Conservation (phyloP, 257 asterid species). For the Linaria vulgaris region DNA sequence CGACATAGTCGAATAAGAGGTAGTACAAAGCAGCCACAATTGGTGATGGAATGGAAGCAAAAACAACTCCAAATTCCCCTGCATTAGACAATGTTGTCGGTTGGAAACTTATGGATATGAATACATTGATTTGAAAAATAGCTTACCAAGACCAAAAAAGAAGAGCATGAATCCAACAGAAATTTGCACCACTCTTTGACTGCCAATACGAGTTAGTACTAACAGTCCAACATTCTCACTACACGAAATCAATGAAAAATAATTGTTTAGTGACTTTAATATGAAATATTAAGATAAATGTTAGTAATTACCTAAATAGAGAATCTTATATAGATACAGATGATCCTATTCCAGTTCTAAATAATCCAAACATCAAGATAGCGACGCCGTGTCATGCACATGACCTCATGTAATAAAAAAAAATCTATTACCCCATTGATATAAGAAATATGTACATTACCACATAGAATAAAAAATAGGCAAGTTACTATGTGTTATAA, state of each 20-base stretch:
- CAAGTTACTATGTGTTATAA: too few species aligned
- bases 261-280: neutral
- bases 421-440: too few species aligned
- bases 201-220: constrained; percentile 91
- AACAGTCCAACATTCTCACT: constrained; percentile 92
- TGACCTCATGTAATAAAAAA: too few species aligned
- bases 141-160: constrained; percentile 81
- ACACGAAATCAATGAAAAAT: constrained; percentile 21
- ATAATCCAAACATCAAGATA: constrained; percentile 69
- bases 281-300: neutral
- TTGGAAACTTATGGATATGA: neutral
- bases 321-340: constrained; percentile 82
- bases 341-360: constrained; percentile 82
- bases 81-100: constrained; percentile 10
- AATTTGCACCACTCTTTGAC: constrained; percentile 90
- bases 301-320: neutral
- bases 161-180: constrained; percentile 96
- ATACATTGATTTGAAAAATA: neutral
- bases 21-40: constrained; percentile 86
- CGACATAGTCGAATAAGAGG: constrained; percentile 87
- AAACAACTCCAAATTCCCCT: constrained; percentile 95
- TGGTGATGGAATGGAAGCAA: constrained; percentile 94
- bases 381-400: constrained; percentile 67
- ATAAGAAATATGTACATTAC: neutral
- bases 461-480: too few species aligned